Evolutionary conservation across 768 basidiomycete species (phyloP).

Genomic region (Leccinellum albellum): DNA sequence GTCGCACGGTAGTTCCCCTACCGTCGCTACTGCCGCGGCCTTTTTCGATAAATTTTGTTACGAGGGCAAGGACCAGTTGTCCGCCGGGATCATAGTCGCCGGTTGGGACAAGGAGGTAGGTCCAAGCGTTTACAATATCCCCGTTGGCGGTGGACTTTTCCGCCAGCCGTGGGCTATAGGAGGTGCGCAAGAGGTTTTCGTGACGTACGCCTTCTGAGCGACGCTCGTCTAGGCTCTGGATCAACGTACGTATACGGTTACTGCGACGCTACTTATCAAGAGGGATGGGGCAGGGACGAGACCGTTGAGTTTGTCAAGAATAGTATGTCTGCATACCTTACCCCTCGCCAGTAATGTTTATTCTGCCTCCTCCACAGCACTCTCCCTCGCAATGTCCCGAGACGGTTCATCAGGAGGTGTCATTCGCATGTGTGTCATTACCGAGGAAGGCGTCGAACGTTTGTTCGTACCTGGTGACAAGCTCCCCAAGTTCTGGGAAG

Average conservation of each 20-base stretch:
- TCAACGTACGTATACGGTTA: slow-evolving; percentile 99
- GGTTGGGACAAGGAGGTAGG: slow-evolving; percentile 94
- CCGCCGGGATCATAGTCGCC: slow-evolving; percentile 95
- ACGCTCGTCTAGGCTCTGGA: slow-evolving; percentile 64
- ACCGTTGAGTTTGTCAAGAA: slow-evolving; percentile 94
- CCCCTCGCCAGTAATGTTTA: slow-evolving; percentile 3
- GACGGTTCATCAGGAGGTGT: slow-evolving; percentile 98
- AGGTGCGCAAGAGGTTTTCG: slow-evolving; percentile 45
- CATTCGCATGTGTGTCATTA: slow-evolving; percentile 96
- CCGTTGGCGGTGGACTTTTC: slow-evolving; percentile 94
- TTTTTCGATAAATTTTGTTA: slow-evolving; percentile 89
- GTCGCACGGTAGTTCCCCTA: slow-evolving; percentile 58
- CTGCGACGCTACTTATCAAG: slow-evolving; percentile 96
- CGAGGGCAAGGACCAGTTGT: slow-evolving; percentile 84
- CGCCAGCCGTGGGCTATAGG: slow-evolving; percentile 99
- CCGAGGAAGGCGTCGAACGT: slow-evolving; percentile 86
- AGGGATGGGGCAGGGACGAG: slow-evolving; percentile 87
- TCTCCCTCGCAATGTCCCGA: slow-evolving; percentile 93
- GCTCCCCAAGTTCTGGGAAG: slow-evolving; percentile 88
- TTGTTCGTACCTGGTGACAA: slow-evolving; percentile 89
- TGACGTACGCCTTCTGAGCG: background rate
- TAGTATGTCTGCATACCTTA: slow-evolving; percentile 53
- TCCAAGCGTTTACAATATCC: slow-evolving; percentile 94
- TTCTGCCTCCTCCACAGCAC: slow-evolving; percentile 46
- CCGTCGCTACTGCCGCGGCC: slow-evolving; percentile 78